Conservation (phyloP, 805 yeast species). For the Lipomyces yamanashiensis region DNA sequence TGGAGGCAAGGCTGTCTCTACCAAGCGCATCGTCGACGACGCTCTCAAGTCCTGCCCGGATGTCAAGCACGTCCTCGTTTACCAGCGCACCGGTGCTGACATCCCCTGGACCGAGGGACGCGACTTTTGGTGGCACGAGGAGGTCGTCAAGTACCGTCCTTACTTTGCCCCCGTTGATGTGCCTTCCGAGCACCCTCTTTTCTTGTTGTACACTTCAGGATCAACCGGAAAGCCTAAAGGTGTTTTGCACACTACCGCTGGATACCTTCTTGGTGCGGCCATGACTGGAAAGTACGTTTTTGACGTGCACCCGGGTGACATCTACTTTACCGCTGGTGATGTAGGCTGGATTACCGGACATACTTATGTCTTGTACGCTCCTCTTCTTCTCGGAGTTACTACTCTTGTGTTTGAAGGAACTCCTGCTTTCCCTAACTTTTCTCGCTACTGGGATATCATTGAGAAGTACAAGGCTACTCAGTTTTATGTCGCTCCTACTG, state of each 20-base stretch:
- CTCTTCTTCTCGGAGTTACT: conserved; percentile 84
- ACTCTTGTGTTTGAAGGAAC: conserved; percentile 96
- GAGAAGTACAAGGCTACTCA: conserved; percentile 91
- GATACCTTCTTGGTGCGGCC: conserved; percentile 90
- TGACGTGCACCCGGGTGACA: conserved; percentile 87
- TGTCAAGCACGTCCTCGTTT: conserved; percentile 84
- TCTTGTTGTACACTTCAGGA: conserved; percentile 95
- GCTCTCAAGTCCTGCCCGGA: conserved; percentile 73
- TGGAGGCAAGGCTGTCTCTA: conserved; percentile 91
- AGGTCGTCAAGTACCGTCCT: conserved; percentile 75
- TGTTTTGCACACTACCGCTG: conserved; percentile 93
- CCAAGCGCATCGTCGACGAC: conserved; percentile 94
- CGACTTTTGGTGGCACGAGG: conserved; percentile 97
- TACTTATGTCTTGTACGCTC: conserved; percentile 94
- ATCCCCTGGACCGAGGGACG: conserved; percentile 78
- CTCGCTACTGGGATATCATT: conserved; percentile 96
- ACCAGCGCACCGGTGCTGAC: conserved; percentile 80
- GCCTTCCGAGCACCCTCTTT: conserved; percentile 90
- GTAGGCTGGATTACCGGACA: conserved; percentile 99
- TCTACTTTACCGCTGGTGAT: conserved; percentile 95
- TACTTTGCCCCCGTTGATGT: conserved; percentile 88
- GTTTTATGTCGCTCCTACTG: conserved; percentile 98
- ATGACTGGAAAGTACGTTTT: conserved; percentile 90
- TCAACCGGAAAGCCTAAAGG: conserved; percentile 99
- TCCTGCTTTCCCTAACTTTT: conserved; percentile 93